These are phyloP conservation scores for Hymenoscyphus repandus DNA, from an alignment of 2,329 filamentous ascomycete genomes.

Conservation along the genomic window DNA sequence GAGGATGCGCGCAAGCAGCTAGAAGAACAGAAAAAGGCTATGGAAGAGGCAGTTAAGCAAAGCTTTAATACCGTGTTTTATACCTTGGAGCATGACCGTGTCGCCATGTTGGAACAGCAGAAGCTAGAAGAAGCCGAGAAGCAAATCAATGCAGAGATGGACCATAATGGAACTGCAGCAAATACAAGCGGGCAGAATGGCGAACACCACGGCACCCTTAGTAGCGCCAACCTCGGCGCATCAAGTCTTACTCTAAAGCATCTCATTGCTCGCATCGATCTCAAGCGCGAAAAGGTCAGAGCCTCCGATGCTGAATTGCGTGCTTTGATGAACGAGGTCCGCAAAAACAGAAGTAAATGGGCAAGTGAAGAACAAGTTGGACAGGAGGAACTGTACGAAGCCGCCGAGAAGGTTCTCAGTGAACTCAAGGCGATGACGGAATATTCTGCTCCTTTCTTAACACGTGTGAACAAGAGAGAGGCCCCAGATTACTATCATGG, in stretches of 20 bases:
- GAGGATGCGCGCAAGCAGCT: conserved; percentile 91
- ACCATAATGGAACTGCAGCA: conserved; percentile 53
- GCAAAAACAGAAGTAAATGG: conserved; percentile 98
- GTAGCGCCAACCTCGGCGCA: conserved; percentile 88
- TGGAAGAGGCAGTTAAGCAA: conserved; percentile 81
- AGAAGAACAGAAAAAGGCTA: conserved; percentile 85
- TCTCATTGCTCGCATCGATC: conserved; percentile 90
- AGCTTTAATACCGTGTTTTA: conserved; percentile 94
- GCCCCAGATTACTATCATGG: conserved; percentile 91
- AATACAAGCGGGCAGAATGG: conserved; percentile 45
- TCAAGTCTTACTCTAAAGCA: conserved; percentile 96
- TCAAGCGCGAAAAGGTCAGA: conserved; percentile 82
- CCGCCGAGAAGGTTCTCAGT: conserved; percentile 91
- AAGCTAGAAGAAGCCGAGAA: conserved; percentile 94
- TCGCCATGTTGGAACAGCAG: conserved; percentile 96
- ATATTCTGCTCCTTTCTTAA: conserved; percentile 92
- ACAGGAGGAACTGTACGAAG: conserved; percentile 96
- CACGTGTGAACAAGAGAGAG: conserved; percentile 93
- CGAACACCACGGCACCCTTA: conserved; percentile 80
- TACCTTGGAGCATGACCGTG: conserved; percentile 88
- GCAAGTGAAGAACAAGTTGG: conserved; percentile 96
- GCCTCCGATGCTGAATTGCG: conserved; percentile 91
- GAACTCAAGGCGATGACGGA: conserved; percentile 97
- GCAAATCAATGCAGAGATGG: conserved; percentile 93
- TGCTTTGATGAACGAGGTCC: conserved; percentile 91